Evolutionary conservation across 2,329 filamentous ascomycete genomes (phyloP), one percentile per base, ranked within the genome.

Genomic region (Diaporthe longicolla): DNA sequence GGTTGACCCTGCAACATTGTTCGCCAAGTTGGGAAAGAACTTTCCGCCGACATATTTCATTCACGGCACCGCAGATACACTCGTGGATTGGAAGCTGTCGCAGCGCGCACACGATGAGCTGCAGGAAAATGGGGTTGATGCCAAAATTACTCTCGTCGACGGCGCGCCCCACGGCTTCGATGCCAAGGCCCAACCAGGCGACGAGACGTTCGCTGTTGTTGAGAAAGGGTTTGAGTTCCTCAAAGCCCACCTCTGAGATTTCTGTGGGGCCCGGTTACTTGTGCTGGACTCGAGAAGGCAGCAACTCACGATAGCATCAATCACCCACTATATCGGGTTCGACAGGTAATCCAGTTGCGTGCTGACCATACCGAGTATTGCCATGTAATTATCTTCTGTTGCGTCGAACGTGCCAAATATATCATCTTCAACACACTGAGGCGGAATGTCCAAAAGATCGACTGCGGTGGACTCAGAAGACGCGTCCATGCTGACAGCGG

Each of bases 351-450:
- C 59, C 45, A 63, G 59, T 24, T 63, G 59, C 10, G 59, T 32
- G 24, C 24, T 45, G 9, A 45, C 59, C 40, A 63, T 63, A 3
- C 59, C 59, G 4, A 63, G 40, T 11, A 63, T 63, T 19, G 59
- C 59, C 59, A 63, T 48, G 40, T 63, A 63, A 43, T 48, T 63
- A 40, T 63, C 40, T 32, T 63, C 59, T 32, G 59, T 63, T 9
- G 59, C 40, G 40, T 63, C 59, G 15, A 63, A 63, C 5, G 59
- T 48, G 24, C 40, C 59, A 29, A 63, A 63, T 26, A 63, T 45
- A 2, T 63, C 59, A 32, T 63, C 59, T n/a, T 63, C 59, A 9
- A 63, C 59, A 26, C 59, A 19, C 17, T 63, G 40, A 9, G 24
- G 24, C 0, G 26, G 24, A 9, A 63, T 45, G 17, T 63, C 59